These are phyloP conservation scores for Heimioporus punctisporus DNA, from an alignment of 1,284 basidiomycete species.

Conservation along the genomic window DNA sequence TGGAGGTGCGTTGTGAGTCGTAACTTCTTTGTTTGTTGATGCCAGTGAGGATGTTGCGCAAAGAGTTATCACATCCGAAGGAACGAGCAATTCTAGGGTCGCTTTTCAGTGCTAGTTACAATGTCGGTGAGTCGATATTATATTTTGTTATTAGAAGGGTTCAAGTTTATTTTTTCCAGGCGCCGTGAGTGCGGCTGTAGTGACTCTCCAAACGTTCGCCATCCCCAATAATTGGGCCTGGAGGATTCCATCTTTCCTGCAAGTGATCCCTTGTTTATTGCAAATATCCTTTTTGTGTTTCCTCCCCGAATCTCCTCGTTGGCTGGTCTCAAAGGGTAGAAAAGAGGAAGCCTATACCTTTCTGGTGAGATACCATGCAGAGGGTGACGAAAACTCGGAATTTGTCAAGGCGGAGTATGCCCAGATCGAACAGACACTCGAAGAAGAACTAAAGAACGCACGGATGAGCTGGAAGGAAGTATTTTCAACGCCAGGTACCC, in stretches of 20 bases:
- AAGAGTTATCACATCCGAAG: constrained; percentile 21
- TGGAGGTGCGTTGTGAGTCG: constrained; percentile 9
- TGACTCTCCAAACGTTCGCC: constrained; percentile 49
- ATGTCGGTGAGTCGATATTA: constrained; percentile 6
- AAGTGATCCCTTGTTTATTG: constrained; percentile 50
- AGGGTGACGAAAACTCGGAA: constrained; percentile 2
- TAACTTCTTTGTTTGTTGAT: neutral
- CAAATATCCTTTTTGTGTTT: constrained; percentile 50
- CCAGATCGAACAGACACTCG: constrained; percentile 33
- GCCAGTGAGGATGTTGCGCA: neutral
- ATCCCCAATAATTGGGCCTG: constrained; percentile 49
- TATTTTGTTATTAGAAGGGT: neutral
- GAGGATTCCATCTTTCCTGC: constrained; percentile 36
- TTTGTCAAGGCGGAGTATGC: constrained; percentile 18
- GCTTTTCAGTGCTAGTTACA: constrained; percentile 8
- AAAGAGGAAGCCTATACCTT: constrained; percentile 36
- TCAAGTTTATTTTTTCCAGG: constrained; percentile 3
- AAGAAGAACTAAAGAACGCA: constrained; percentile 6
- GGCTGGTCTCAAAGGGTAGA: constrained; percentile 24
- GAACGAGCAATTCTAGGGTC: constrained; percentile 11
- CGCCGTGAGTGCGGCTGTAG: constrained; percentile 20
- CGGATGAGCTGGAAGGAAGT: neutral
- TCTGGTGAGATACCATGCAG: constrained; percentile 20
- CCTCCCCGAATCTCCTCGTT: constrained; percentile 59
- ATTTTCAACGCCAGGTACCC: constrained; percentile 9